Base-by-base conservation (phyloP, 2,329 filamentous ascomycete genomes). In the Orbilia oligospora region DNA sequence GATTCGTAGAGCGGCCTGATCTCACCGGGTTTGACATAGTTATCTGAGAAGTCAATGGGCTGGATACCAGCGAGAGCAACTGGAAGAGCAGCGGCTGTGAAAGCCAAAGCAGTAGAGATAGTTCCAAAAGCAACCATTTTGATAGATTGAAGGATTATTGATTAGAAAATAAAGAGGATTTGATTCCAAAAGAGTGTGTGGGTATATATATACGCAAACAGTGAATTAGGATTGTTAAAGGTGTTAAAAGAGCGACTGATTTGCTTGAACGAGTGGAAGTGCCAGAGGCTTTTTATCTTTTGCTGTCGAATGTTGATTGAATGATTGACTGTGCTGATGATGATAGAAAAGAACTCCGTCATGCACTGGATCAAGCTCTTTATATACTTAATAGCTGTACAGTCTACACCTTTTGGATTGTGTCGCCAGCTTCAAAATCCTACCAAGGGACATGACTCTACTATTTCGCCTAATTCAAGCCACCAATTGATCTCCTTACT, bases 321-420 rank as follows among this genome's bases (percentile, higher is more conserved):
- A 78, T 78, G 68, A 78, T 77, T 46, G 73, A 77, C 68, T 78
- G 75, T 63, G 75, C 73, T 78, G 75, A 67, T 71, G 73, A 77
- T 77, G 36, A 41, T 63, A 61, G 68, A 27, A 78, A 36, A 64
- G 71, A 68, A 68, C 63, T 24, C 56, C 20, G 27, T 56, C 48
- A 72, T 68, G 61, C 36, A 55, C 68, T 36, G 67, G 56, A 65
- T 30, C 33, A 53, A 41, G 63, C 63, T 78, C 75, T 72, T 78
- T 78, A 78, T 27, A 72, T 78, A 78, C 22, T 72, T 68, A 46
- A 72, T 48, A 72, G 33, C n/a, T n/a, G n/a, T n/a, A n/a, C n/a
- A 30, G 53, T 53, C 68, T 51, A 41, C 36, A 53, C 51, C 12
- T 58, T 38, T 49, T 20, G 22, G 14, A n/a, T 36, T 16, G 20